Base-by-base conservation (phyloP, 129 eudicot species). In the Flaveria robusta region DNA sequence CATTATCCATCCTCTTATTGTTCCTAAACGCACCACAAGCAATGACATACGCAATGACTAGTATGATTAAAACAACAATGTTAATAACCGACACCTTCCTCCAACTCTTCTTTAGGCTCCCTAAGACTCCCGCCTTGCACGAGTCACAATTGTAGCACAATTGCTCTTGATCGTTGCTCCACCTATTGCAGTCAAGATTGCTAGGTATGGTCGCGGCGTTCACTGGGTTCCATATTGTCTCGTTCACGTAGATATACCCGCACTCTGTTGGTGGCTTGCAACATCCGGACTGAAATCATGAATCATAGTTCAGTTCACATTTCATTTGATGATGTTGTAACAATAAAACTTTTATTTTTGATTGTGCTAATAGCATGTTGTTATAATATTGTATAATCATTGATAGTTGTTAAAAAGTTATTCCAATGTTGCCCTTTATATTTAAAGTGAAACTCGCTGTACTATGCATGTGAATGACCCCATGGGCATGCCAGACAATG, bases 251-350 rank as follows among this genome's bases (percentile, higher is more conserved):
- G 13, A 65, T 29, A 71, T 84, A 93, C 10, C 97, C 96, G n/a
- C 98, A 93, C 23, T 88, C 91, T 9, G 98, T 93, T n/a, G 91
- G 98, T 22, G 98, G 97, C 79, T 93, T 93, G 86, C 98, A 93
- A 59, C 98, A 93, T 47, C 98, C 98, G 0, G 98, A 93, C 98
- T 93, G 20, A 62, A 62, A 62, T 62, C 68, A 62, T 34, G 39
- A 34, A 34, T 62, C 68, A 15, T 27, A 62, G 20, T 27, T 62
- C 4, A 14, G 3, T 27, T 62, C 12, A 62, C 41, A 62, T 14
- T n/a, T 14, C 3, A 43, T 8, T n/a, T 11, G 13, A 43, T 43
- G 13, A 43, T 11, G 11, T 3, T 43, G 9, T 43, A 11, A 43
- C 49, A 13, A 43, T 10, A 43, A 43, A 11, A 8, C 11, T 11